Evolutionary conservation across 169 alveolate genomes (phyloP).

Genomic region (Perkinsus marinus): DNA sequence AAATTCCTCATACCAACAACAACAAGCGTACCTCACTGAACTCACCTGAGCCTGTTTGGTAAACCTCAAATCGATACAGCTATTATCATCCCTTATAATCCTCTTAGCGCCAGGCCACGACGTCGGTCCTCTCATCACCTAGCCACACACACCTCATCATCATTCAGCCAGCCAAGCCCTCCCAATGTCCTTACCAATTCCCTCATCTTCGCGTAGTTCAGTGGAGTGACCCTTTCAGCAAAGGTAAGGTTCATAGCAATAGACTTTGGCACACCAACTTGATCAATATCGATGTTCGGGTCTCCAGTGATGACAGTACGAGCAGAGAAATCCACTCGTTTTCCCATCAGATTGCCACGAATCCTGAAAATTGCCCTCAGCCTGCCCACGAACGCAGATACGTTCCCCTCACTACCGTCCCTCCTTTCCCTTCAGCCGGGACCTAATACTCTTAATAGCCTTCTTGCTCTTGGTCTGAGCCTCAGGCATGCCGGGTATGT

Average conservation of each 20-base stretch:
- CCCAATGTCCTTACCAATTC: constrained; percentile 2
- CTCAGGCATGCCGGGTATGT: constrained; percentile 86
- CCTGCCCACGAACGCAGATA: neutral
- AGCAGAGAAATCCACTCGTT: constrained; percentile 98
- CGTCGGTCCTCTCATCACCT: constrained; percentile 88
- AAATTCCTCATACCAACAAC: constrained; percentile 9
- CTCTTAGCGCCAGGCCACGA: constrained; percentile 96
- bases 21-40: neutral
- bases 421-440: constrained; percentile 97
- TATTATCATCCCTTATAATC: neutral
- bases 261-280: constrained; percentile 94
- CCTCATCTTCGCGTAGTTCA: constrained; percentile 76
- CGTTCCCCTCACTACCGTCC: constrained; percentile 62
- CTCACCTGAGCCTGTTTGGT: neutral
- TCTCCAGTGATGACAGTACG: constrained; percentile 99
- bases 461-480: constrained; percentile 87
- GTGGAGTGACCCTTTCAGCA: constrained; percentile 96
- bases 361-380: constrained; percentile 21
- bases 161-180: neutral
- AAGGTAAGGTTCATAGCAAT: constrained; percentile 96
- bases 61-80: neutral
- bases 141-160: constrained; percentile 7
- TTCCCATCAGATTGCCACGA: constrained; percentile 99
- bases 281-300: constrained; percentile 68
- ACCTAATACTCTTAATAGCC: constrained; percentile 93